Base-by-base conservation (phyloP, 441 rosid species). In the Populus hybrid region DNA sequence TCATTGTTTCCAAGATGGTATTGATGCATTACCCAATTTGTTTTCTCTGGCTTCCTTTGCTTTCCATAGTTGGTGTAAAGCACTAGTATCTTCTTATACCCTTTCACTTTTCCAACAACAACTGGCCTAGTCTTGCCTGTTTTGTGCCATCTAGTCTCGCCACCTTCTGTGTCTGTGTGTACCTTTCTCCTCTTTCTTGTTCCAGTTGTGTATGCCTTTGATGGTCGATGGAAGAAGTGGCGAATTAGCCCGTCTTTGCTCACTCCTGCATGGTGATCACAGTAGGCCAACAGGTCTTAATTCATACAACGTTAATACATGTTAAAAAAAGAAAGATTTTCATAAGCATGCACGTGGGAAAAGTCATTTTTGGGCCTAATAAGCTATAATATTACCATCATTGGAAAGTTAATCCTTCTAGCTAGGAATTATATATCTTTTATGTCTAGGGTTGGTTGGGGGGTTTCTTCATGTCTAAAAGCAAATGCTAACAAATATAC, bases 1-100 rank as follows among this genome's bases (percentile, higher is more conserved):
- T 94, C 96, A 28, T 87, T 85, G 77, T 85, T 78, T 10, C 99
- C 99, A 63, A 94, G 86, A 83, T 95, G 99, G 83, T 95, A 95
- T 73, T 95, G 99, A 81, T 95, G 99, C 97, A 95, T 95, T 50
- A 95, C 97, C 99, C 99, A 96, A 75, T 88, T 93, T 50, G 98
- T 96, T 70, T 96, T 96, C 83, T 94, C 99, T 0, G 99, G 96
- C 78, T 96, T 96, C 81, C 85, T 89, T 75, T 92, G 95, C 79
- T 95, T 90, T 3, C 99, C 98, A 67, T 93, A 94, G 83, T 96
- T 96, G 40, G 97, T 93, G 84, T 96, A 96, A 67, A 96, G 98
- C 6, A 96, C 99, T 14, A 96, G 80, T 70, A 96, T 96, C 80
- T 96, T 96, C 84, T 96, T 96, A 86, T 86, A 96, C 1, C 99